Conservation (phyloP, 1,139 yeast genomes). For the Debaryomyces psychrophilus region DNA sequence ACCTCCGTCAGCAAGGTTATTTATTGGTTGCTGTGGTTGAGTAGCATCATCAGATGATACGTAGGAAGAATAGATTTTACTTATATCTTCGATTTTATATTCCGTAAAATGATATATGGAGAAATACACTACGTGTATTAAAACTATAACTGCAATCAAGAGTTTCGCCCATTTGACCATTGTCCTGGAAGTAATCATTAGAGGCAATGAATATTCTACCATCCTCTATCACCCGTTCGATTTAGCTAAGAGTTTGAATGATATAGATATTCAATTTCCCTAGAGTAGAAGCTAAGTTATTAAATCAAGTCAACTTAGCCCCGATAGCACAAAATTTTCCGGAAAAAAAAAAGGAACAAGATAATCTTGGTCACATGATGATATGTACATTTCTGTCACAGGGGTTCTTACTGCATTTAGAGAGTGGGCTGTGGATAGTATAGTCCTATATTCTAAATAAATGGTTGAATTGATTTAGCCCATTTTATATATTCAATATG, state of each 20-base stretch:
- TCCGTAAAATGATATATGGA: slow-evolving; percentile 7
- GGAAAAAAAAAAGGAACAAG: background rate
- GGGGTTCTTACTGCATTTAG: background rate
- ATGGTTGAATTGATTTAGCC: background rate
- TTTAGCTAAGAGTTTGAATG: background rate
- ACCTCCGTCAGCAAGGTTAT: slow-evolving; percentile 5
- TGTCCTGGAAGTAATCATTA: slow-evolving; percentile 2
- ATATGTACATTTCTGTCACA: background rate
- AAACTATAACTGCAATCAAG: slow-evolving; percentile 10
- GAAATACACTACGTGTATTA: slow-evolving; percentile 6
- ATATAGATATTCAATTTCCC: background rate
- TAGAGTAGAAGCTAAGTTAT: background rate
- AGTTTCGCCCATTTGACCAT: slow-evolving; percentile 8
- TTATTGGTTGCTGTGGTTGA: slow-evolving; percentile 12
- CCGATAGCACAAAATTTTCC: slow-evolving; percentile 5
- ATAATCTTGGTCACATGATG: slow-evolving; percentile 1
- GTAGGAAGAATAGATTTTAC: slow-evolving; percentile 1
- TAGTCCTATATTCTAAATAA: background rate
- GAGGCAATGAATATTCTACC: slow-evolving; percentile 4
- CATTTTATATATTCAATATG: background rate
- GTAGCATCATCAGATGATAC: slow-evolving; percentile 10
- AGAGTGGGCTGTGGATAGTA: background rate
- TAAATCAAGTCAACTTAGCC: slow-evolving; percentile 7
- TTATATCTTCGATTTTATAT: slow-evolving; percentile 6
- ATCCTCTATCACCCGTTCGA: background rate